Conservation (phyloP, 805 yeast genomes). For the Myxozyma geophila region DNA sequence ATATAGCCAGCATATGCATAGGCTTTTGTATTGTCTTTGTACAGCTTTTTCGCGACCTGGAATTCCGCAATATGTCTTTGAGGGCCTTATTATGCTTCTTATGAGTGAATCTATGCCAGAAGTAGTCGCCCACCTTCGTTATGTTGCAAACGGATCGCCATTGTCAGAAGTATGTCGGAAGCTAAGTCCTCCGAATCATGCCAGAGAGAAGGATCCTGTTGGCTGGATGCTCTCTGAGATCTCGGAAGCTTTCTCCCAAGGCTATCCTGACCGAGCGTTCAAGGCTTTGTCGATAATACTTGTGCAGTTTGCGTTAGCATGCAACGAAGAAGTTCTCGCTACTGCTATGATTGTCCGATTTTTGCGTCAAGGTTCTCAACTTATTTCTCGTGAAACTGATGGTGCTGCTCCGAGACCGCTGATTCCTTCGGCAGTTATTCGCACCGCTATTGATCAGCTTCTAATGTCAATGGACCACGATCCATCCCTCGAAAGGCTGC, state of each 20-base stretch:
- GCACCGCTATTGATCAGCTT: conserved; percentile 7
- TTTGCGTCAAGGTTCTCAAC: not conserved
- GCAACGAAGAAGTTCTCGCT: conserved; percentile 15
- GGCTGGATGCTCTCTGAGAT: conserved; percentile 18
- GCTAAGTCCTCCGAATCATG: conserved; percentile 10
- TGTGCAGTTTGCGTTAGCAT: conserved; percentile 25
- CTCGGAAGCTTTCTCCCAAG: conserved; percentile 1
- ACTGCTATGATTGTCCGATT: conserved; percentile 17
- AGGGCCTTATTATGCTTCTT: conserved; percentile 10
- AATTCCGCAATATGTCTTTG: conserved; percentile 4
- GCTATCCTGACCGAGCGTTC: conserved; percentile 11
- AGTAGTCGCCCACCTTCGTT: conserved; percentile 1
- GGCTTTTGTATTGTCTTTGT: conserved; percentile 7
- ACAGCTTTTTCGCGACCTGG: conserved; percentile 6
- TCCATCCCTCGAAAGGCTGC: conserved; percentile 5
- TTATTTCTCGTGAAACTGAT: not conserved
- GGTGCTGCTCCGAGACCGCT: not conserved
- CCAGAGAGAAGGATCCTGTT: conserved; percentile 11
- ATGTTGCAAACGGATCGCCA: not conserved
- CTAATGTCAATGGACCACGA: not conserved
- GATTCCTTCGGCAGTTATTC: conserved; percentile 1
- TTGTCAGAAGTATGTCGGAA: conserved; percentile 14
- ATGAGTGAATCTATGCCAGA: not conserved
- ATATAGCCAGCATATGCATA: not conserved
- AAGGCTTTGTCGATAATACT: conserved; percentile 8